phyloP scores from a whole-genome alignment of 164 flowering plant genomes.

The Pachysandra terminalis region DNA sequence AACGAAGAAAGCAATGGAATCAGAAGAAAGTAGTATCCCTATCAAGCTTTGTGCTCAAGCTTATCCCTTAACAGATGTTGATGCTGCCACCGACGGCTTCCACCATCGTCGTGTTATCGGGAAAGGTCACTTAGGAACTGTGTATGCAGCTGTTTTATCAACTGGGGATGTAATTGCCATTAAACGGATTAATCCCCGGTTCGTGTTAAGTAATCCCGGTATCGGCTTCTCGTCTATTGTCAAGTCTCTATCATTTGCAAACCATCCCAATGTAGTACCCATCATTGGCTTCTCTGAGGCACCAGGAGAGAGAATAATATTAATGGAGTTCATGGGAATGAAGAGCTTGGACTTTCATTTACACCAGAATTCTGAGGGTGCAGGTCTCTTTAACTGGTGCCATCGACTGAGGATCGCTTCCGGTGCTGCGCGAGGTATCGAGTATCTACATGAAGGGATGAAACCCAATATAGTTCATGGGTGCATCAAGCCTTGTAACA shows the following conservation, averaged over 20 bases:
- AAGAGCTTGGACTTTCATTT: slow-evolving; percentile 43
- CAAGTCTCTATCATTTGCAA: slow-evolving; percentile 43
- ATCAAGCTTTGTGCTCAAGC: slow-evolving; percentile 24
- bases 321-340: slow-evolving; percentile 43
- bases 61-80: slow-evolving; percentile 36
- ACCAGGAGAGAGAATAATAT: slow-evolving; percentile 58
- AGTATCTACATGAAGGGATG: slow-evolving; percentile 48
- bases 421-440: slow-evolving; percentile 50
- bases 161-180: slow-evolving; percentile 36
- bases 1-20: slow-evolving; percentile 22
- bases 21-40: slow-evolving; percentile 15
- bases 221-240: slow-evolving; percentile 38
- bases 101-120: slow-evolving; percentile 41
- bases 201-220: slow-evolving; percentile 48
- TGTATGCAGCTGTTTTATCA: slow-evolving; percentile 36
- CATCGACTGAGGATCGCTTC: slow-evolving; percentile 43
- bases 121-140: slow-evolving; percentile 46
- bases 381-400: slow-evolving; percentile 39
- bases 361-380: slow-evolving; percentile 40
- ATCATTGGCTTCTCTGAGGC: slow-evolving; percentile 51
- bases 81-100: slow-evolving; percentile 58
- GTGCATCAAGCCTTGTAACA: slow-evolving; percentile 48
- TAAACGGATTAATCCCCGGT: slow-evolving; percentile 46
- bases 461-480: slow-evolving; percentile 49
- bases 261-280: slow-evolving; percentile 48